Conservation (phyloP, 495 filamentous ascomycete genomes). For the Lasiosphaeris hirsuta region DNA sequence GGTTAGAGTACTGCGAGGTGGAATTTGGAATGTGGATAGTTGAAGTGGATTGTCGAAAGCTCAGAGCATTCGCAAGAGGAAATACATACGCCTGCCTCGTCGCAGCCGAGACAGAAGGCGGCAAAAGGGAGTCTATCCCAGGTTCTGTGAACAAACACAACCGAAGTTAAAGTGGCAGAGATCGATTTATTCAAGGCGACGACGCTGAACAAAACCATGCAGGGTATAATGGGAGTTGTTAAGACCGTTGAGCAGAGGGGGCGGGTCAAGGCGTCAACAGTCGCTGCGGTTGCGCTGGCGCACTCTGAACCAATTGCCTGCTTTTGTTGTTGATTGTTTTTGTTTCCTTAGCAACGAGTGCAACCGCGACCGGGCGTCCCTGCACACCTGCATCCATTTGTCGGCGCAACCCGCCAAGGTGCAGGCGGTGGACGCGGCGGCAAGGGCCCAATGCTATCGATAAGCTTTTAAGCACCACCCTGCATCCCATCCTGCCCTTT, state of each 20-base stretch:
- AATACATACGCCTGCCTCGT: no score
- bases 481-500: not conserved
- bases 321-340: slow-evolving; percentile 27
- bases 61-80: no score
- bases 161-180: slow-evolving; percentile 1
- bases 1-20: not conserved
- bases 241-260: slow-evolving; percentile 3
- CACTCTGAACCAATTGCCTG: slow-evolving; percentile 23
- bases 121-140: slow-evolving; percentile 9
- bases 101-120: not conserved
- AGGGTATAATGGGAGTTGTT: slow-evolving; percentile 26
- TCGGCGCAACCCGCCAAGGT: no score
- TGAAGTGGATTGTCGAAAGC: no score
- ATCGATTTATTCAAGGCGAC: not conserved
- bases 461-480: slow-evolving; percentile 1
- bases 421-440: slow-evolving; percentile 2
- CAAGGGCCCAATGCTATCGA: slow-evolving; percentile 15
- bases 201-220: slow-evolving; percentile 3
- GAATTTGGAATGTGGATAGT: slow-evolving; percentile 5
- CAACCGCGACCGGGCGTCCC: slow-evolving; percentile 17
- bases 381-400: not conserved
- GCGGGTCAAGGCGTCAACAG: not conserved
- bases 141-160: slow-evolving; percentile 2
- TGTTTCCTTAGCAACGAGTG: slow-evolving; percentile 27
- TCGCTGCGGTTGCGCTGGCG: slow-evolving; percentile 21